Conservation (phyloP, 306 rosid species). For the Adenanthera pavonina region DNA sequence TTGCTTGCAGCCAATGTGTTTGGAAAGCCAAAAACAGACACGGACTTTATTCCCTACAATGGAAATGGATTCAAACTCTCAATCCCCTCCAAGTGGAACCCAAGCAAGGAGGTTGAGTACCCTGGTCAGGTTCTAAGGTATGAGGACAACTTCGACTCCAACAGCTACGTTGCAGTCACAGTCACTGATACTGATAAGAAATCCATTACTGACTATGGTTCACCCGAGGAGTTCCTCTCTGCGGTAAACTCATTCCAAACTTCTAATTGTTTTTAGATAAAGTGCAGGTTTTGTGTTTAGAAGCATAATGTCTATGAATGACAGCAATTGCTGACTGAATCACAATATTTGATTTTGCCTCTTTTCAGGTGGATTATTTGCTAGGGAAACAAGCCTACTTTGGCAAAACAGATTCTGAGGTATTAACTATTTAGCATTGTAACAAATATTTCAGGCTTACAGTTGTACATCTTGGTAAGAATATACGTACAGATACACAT, state of each 20-base stretch:
- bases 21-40: slow-evolving; percentile 91
- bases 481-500: neutral
- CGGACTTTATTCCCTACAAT: slow-evolving; percentile 75
- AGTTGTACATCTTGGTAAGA: neutral
- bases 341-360: slow-evolving; percentile 28
- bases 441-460: neutral
- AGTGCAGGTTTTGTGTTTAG: neutral
- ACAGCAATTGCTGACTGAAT: slow-evolving; percentile 27
- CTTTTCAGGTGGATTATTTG: slow-evolving; percentile 79
- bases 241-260: slow-evolving; percentile 44
- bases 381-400: slow-evolving; percentile 89
- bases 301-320: neutral
- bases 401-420: slow-evolving; percentile 96
- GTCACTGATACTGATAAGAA: slow-evolving; percentile 84
- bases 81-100: slow-evolving; percentile 94
- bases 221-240: slow-evolving; percentile 80
- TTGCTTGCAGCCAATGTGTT: slow-evolving; percentile 85
- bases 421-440: slow-evolving; percentile 28
- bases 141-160: slow-evolving; percentile 89
- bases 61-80: slow-evolving; percentile 88
- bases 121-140: slow-evolving; percentile 87
- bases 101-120: slow-evolving; percentile 86
- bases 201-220: slow-evolving; percentile 80
- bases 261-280: neutral
- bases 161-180: slow-evolving; percentile 66